These are phyloP conservation scores for Sugiyamaella americana DNA, from an alignment of 805 yeast genomes.

Conservation along the genomic window DNA sequence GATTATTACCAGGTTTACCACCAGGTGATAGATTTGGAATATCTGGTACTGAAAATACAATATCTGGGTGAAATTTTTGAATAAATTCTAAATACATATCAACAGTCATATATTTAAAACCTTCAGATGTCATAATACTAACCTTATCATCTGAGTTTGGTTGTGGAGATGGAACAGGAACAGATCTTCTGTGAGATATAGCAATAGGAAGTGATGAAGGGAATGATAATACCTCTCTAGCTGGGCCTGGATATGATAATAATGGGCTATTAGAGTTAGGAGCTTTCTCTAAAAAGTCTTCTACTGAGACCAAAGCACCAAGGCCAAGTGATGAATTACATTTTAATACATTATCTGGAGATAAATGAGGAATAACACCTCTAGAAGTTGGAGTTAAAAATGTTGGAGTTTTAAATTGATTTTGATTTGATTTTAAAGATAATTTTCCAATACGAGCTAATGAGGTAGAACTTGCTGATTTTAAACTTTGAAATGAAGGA, in stretches of 20 bases:
- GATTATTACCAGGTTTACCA: constrained; percentile 32
- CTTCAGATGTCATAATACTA: constrained; percentile 35
- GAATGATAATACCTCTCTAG: constrained; percentile 23
- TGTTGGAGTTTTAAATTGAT: constrained; percentile 25
- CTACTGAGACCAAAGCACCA: constrained; percentile 27
- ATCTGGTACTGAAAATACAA: constrained; percentile 34
- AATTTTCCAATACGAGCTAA: neutral
- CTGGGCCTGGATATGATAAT: constrained; percentile 10
- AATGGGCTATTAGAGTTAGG: constrained; percentile 16
- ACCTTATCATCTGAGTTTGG: constrained; percentile 31
- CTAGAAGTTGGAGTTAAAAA: constrained; percentile 34
- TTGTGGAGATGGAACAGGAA: constrained; percentile 28
- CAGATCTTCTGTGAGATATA: constrained; percentile 27
- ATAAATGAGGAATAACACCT: constrained; percentile 38
- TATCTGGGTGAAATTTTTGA: constrained; percentile 26
- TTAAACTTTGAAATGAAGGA: neutral
- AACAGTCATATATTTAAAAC: constrained; percentile 28
- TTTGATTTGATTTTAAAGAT: neutral
- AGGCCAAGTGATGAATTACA: constrained; percentile 21
- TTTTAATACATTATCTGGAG: constrained; percentile 34
- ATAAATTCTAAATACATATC: constrained; percentile 21
- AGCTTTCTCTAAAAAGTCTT: constrained; percentile 34
- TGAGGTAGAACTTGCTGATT: neutral
- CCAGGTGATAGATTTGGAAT: constrained; percentile 27
- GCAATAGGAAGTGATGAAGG: constrained; percentile 28